A percentile compares a stretch with the other conserved stretches of the same genome.
phyloP scores from a whole-genome alignment of 129 eudicot species.

The Flaveria linearis region DNA sequence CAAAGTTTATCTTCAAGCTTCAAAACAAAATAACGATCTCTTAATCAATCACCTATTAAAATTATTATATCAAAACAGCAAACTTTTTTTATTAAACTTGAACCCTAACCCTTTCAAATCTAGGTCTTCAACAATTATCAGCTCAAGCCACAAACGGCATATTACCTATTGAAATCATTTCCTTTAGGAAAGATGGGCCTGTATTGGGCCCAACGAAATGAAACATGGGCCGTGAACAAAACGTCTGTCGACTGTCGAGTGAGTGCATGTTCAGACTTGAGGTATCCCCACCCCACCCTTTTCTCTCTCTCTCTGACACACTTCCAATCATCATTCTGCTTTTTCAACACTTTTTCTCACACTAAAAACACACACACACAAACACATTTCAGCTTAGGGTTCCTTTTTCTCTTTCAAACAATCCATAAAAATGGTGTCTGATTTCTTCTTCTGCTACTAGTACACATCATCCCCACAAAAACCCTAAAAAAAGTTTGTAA shows the following conservation, averaged over 20 bases:
- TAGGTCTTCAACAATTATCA: too few relatives aligned
- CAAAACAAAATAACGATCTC: too few relatives aligned
- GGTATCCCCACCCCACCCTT: neutral
- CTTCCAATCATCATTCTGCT: constrained; percentile 29
- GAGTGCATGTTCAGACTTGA: too few relatives aligned
- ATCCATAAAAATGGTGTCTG: constrained; percentile 10
- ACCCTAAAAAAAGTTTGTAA: constrained; percentile 3
- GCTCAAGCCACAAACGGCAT: too few relatives aligned
- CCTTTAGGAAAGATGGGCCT: too few relatives aligned
- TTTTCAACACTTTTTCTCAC: constrained; percentile 37
- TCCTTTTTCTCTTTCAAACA: constrained; percentile 11
- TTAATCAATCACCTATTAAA: too few relatives aligned
- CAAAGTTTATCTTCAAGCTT: too few relatives aligned
- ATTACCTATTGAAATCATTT: too few relatives aligned
- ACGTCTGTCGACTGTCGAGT: too few relatives aligned
- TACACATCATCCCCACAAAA: constrained; percentile 7
- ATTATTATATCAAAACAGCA: too few relatives aligned
- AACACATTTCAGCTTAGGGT: constrained; percentile 13
- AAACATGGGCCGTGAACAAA: neutral
- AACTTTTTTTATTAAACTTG: too few relatives aligned
- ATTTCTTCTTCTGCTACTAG: constrained; percentile 15
- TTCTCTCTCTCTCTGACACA: neutral
- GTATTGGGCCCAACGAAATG: neutral
- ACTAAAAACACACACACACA: constrained; percentile 7
- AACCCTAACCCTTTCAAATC: too few relatives aligned